Conservation (phyloP, 2,329 filamentous ascomycete genomes). For the Ophiostoma angusticollis region DNA sequence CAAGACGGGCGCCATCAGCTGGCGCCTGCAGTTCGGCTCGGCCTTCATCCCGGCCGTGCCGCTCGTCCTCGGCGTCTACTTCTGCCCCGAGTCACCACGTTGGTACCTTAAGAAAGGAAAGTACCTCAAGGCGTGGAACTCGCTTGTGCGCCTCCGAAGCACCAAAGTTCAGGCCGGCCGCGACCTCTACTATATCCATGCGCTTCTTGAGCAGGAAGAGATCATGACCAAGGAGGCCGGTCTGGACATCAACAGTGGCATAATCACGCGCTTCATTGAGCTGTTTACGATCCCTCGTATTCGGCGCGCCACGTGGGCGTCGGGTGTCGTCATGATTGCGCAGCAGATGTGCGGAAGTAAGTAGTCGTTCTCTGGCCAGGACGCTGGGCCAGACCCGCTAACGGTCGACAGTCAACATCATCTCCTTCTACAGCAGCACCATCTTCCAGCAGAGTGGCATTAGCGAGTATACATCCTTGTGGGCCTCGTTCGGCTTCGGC, state of each 20-base stretch:
- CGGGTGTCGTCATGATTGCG: constrained; percentile 68
- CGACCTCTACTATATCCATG: constrained; percentile 52
- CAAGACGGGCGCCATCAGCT: constrained; percentile 43
- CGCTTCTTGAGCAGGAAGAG: constrained; percentile 48
- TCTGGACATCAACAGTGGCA: constrained; percentile 33
- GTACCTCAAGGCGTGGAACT: constrained; percentile 46
- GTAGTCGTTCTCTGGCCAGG: not conserved
- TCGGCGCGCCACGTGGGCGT: constrained; percentile 60
- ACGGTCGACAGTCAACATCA: constrained; percentile 47
- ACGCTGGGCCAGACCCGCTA: not conserved
- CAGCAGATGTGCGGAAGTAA: constrained; percentile 51
- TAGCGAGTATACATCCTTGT: constrained; percentile 38
- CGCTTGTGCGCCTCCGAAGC: constrained; percentile 39
- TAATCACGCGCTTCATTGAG: constrained; percentile 49
- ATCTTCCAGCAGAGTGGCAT: constrained; percentile 47
- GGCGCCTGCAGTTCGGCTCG: constrained; percentile 51
- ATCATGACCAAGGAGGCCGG: constrained; percentile 24
- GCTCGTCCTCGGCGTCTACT: constrained; percentile 45
- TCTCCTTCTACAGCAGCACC: constrained; percentile 62
- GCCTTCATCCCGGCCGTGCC: constrained; percentile 49
- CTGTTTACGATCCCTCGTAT: constrained; percentile 58
- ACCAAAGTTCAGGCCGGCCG: constrained; percentile 44
- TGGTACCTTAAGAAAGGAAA: constrained; percentile 56
- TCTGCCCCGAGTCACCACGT: constrained; percentile 53
- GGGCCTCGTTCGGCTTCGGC: constrained; percentile 53